A percentile compares a stretch with the other conserved stretches of the same genome.
These are phyloP conservation scores for Trypanosoma theileri DNA, from an alignment of 208 protist genomes.

Conservation along the genomic window DNA sequence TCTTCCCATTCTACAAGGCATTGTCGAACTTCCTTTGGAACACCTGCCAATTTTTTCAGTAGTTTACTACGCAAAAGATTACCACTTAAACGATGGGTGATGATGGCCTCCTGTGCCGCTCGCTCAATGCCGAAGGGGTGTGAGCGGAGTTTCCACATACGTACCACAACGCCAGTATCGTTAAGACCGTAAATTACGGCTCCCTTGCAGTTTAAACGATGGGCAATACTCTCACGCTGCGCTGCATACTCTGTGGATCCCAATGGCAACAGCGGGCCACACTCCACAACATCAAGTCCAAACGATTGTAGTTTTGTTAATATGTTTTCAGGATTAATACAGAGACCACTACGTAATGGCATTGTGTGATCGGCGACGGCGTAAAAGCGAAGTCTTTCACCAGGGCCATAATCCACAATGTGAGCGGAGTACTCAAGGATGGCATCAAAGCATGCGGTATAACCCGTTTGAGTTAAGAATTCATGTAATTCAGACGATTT, in stretches of 20 bases:
- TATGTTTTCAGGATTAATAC: constrained; percentile 40
- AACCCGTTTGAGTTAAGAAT: constrained; percentile 26
- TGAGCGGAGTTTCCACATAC: constrained; percentile 73
- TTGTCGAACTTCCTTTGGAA: constrained; percentile 45
- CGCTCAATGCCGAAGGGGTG: constrained; percentile 65
- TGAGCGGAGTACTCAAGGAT: constrained; percentile 59
- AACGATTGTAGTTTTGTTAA: constrained; percentile 41
- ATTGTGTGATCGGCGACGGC: constrained; percentile 50
- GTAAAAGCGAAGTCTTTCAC: constrained; percentile 60
- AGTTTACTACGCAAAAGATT: constrained; percentile 39
- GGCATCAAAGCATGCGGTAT: constrained; percentile 68
- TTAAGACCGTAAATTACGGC: constrained; percentile 75
- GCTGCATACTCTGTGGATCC: constrained; percentile 41
- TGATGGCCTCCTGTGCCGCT: constrained; percentile 68
- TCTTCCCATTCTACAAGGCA: constrained; percentile 53
- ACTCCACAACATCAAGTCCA: constrained; percentile 39
- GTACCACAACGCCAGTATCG: constrained; percentile 43
- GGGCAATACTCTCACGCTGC: constrained; percentile 35
- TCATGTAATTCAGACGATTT: constrained; percentile 37
- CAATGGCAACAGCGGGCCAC: constrained; percentile 25
- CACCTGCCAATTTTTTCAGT: constrained; percentile 54
- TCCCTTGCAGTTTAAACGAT: constrained; percentile 53
- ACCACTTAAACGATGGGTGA: constrained; percentile 60
- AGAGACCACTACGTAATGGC: constrained; percentile 45
- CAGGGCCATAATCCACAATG: constrained; percentile 42